These are phyloP conservation scores for Hymenoscyphus salicellus DNA, from an alignment of 2,329 filamentous ascomycete genomes.

Conservation along the genomic window DNA sequence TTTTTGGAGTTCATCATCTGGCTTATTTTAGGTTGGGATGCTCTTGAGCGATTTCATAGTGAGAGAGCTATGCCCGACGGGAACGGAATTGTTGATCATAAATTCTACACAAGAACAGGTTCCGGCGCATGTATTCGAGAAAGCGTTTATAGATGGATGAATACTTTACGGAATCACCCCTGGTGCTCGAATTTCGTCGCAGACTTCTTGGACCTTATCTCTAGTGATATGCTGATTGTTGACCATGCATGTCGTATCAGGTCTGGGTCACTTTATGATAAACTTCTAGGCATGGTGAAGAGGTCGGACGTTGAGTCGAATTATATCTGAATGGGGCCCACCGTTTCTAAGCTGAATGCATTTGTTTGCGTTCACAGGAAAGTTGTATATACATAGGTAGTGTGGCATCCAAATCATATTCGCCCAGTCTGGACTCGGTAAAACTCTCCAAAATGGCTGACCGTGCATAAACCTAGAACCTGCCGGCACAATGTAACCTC, in stretches of 20 bases:
- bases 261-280: slow-evolving; percentile 10
- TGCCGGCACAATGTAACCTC: no score
- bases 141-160: slow-evolving; percentile 14
- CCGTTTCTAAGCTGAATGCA: no score
- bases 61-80: not conserved
- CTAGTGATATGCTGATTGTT: slow-evolving; percentile 10
- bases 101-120: slow-evolving; percentile 8
- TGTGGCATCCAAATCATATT: no score
- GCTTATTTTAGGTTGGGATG: slow-evolving; percentile 25
- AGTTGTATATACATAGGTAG: no score
- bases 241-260: slow-evolving; percentile 11
- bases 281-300: not conserved
- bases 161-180: slow-evolving; percentile 12
- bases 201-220: slow-evolving; percentile 19
- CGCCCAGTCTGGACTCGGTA: no score
- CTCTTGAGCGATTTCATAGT: not conserved
- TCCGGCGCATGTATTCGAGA: slow-evolving; percentile 1
- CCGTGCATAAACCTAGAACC: no score
- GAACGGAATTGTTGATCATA: slow-evolving; percentile 8
- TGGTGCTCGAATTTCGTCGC: slow-evolving; percentile 14
- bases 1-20: slow-evolving; percentile 34
- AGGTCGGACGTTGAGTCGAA: slow-evolving; percentile 2
- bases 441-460: no score
- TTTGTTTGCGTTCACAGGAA: no score
- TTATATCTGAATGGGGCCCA: slow-evolving; percentile 6